Conservation (phyloP, 169 alveolate genomes). For the Eimeria maxima region DNA sequence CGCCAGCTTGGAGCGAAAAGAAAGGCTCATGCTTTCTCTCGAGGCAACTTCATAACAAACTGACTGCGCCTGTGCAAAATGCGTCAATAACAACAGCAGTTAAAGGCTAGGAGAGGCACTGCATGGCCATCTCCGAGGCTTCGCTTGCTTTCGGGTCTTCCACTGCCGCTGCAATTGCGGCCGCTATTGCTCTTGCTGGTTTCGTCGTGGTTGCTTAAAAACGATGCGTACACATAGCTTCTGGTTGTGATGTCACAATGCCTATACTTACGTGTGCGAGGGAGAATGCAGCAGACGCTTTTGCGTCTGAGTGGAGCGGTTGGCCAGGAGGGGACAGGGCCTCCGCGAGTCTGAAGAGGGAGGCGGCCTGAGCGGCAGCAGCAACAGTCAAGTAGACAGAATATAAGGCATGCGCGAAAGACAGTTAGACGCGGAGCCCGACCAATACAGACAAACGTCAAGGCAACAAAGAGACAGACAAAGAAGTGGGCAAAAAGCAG, state of each 20-base stretch:
- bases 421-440: background rate
- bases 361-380: constrained; percentile 38
- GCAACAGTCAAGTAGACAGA: background rate
- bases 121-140: no score
- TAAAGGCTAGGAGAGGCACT: background rate
- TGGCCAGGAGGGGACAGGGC: constrained; percentile 1
- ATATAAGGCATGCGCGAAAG: background rate
- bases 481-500: no score
- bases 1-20: constrained; percentile 48
- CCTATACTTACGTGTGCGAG: constrained; percentile 5
- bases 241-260: background rate
- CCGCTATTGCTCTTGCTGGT: background rate
- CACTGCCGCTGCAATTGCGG: background rate
- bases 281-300: constrained; percentile 32
- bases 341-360: constrained; percentile 32
- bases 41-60: constrained; percentile 63
- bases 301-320: background rate
- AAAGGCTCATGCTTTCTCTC: constrained; percentile 29
- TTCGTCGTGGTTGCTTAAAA: background rate
- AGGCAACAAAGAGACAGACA: background rate
- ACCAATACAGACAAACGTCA: background rate
- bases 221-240: no score
- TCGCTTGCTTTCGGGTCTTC: no score
- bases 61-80: constrained; percentile 29
- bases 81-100: background rate